Base-by-base conservation (phyloP, 257 asterid species). In the Forsythia viridissima region DNA sequence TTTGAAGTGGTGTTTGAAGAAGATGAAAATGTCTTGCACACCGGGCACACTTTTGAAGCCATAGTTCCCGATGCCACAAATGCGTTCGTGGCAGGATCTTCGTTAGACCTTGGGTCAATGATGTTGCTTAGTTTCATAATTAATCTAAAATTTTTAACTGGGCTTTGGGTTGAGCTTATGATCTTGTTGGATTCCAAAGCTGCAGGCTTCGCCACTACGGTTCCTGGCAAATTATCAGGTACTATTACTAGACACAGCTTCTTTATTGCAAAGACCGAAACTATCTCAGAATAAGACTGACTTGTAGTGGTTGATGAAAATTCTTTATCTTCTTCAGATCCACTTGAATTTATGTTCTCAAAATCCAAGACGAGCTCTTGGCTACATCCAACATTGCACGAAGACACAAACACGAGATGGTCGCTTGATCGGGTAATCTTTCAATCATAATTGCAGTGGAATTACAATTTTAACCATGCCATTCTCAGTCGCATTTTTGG, bases 11-110 rank as follows among this genome's bases (percentile, higher is more conserved):
- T 95, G 86, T 95, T 95, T 11, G 99, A 95, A 39, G 97, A 90
- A n/a, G 99, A 95, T 2, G 98, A 86, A 83, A 95, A 95, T 1
- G 88, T 85, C 89, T 91, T 95, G 91, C 99, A 95, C 70, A 95
- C 99, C 6, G 99, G 99, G 86, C 99, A 95, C 66, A 93, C 93
- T 86, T 92, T 90, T 2, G 98, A 89, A 81, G 97, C 89, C 99
- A 89, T 90, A 24, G 91, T 40, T 84, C 92, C 99, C 1, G 91
- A 88, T 42, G 77, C 79, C 78, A 81, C 77, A n/a, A 79, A 75
- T 75, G 74, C 80, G 82, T 84, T 88, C 69, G 76, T 46, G 55
- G 86, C 52, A 10, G 15, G 83, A 48, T 83, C 88, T 72, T 87
- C 93, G 71, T 78, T 83, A 16, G 86, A 34, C 80, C 72, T 85